Base-by-base conservation (phyloP, 2,329 filamentous ascomycete genomes). In the Claviceps capensis region DNA sequence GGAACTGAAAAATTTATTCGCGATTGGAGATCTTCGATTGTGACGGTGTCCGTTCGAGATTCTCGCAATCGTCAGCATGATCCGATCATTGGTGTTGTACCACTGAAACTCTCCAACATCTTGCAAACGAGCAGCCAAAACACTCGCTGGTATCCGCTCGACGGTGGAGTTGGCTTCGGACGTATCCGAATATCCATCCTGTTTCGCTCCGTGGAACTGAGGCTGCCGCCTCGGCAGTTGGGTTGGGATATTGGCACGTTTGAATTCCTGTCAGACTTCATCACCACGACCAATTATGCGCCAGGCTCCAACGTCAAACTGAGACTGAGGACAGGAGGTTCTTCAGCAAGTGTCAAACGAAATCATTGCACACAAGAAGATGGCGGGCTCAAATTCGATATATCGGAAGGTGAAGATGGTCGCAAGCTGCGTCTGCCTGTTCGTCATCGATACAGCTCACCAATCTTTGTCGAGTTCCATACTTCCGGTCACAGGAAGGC, bases 171-270 rank as follows among this genome's bases (percentile, higher is more conserved):
- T 56, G 87, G 93, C 0, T 97, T 93, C 57, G 93, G 93, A 41
- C 85, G 91, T 7, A 78, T 95, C 54, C 84, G 90, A 42, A 85
- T 98, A 58, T 95, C 88, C 0, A 69, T 97, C 3, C 76, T 97
- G 3, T 95, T 96, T 78, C 83, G 91, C 30, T 90, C 87, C 30
- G 80, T 96, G 44, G 90, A 95, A 65, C 85, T 91, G 50, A 82
- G 82, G 46, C 74, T 97, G 1, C 90, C 90, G n/a, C 86, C 86
- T 0, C 72, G 82, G 42, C 85, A 95, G 67, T 77, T 96, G 4
- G 89, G 91, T 9, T 97, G 91, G 87, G 88, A 96, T 55, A 87
- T 97, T 44, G 93, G 93, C 38, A 95, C 91, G 0, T 95, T 97
- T 62, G 85, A 95, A 62, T 94, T 97, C 63, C 70, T 78, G 0